A percentile compares a stretch with the other conserved stretches of the same genome.
These are phyloP conservation scores for Styphnolobium japonicum DNA, from an alignment of 306 rosid genomes.

Conservation along the genomic window DNA sequence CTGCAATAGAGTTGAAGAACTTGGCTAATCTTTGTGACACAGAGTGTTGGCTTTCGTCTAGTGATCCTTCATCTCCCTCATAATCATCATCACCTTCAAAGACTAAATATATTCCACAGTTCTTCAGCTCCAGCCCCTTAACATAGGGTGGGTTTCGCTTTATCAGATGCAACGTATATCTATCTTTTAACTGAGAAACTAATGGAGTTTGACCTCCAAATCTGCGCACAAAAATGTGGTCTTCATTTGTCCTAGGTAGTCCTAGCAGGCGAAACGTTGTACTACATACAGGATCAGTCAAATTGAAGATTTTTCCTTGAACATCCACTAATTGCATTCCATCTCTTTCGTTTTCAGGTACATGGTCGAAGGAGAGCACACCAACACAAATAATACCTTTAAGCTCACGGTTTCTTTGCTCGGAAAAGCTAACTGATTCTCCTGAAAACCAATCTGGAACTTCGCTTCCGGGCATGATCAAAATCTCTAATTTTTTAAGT, in stretches of 20 bases:
- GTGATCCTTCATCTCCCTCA: constrained; percentile 26
- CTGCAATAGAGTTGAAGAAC: constrained; percentile 12
- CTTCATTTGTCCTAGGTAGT: constrained; percentile 41
- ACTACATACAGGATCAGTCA: constrained; percentile 29
- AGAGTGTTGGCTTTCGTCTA: background rate
- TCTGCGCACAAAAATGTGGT: constrained; percentile 45
- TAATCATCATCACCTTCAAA: constrained; percentile 33
- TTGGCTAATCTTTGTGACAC: constrained; percentile 32
- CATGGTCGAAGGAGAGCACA: constrained; percentile 43
- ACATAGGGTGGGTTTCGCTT: background rate
- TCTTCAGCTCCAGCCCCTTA: constrained; percentile 11
- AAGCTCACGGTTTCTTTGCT: constrained; percentile 29
- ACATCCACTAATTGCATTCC: constrained; percentile 31
- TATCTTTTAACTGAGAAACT: constrained; percentile 30
- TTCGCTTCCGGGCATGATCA: constrained; percentile 53
- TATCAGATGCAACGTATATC: constrained; percentile 25
- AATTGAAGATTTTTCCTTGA: constrained; percentile 35
- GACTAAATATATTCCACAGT: constrained; percentile 15
- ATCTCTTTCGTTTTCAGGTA: constrained; percentile 28
- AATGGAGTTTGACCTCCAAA: constrained; percentile 18
- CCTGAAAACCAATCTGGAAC: constrained; percentile 58
- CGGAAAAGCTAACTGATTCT: constrained; percentile 35
- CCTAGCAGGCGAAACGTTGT: constrained; percentile 32
- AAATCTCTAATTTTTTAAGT: constrained; percentile 33
- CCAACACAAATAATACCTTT: constrained; percentile 37